A percentile compares a stretch with the other conserved stretches of the same genome.
Conservation (phyloP, 2,329 filamentous ascomycete species). For the Dactylellina drechsleri region DNA sequence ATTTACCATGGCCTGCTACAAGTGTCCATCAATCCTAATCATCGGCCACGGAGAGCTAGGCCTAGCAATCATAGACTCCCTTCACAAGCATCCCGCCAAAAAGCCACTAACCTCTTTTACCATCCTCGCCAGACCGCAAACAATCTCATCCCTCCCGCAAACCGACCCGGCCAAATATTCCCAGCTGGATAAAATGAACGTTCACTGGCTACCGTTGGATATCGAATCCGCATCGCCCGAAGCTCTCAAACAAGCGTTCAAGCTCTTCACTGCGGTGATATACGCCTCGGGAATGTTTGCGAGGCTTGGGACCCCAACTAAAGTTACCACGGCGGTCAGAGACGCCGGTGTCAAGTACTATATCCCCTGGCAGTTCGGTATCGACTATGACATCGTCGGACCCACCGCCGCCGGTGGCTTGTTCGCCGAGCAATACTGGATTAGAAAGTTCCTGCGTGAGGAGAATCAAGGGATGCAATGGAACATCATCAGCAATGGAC, state of each 20-base stretch:
- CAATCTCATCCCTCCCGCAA: slow-evolving; percentile 36
- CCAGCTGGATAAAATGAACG: slow-evolving; percentile 29
- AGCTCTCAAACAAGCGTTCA: slow-evolving; percentile 28
- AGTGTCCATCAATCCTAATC: slow-evolving; percentile 41
- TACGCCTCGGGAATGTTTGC: slow-evolving; percentile 45
- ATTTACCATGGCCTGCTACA: slow-evolving; percentile 20
- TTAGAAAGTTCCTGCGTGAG: slow-evolving; percentile 66
- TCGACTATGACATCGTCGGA: slow-evolving; percentile 75
- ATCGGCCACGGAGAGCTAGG: slow-evolving; percentile 51
- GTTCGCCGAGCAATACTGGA: slow-evolving; percentile 74
- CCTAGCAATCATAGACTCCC: slow-evolving; percentile 26
- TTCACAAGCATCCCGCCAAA: slow-evolving; percentile 22
- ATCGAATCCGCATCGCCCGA: slow-evolving; percentile 20
- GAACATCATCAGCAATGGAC: slow-evolving; percentile 74
- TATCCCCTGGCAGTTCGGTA: slow-evolving; percentile 79
- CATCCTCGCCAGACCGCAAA: slow-evolving; percentile 46
- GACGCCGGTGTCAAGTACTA: slow-evolving; percentile 66
- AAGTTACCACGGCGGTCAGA: slow-evolving; percentile 69
- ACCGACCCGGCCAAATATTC: slow-evolving; percentile 49
- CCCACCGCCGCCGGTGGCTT: slow-evolving; percentile 70
- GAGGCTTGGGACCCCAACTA: slow-evolving; percentile 58
- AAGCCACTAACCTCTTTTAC: slow-evolving; percentile 39
- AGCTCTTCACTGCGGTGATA: slow-evolving; percentile 34
- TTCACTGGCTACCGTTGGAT: slow-evolving; percentile 44
- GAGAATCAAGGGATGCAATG: slow-evolving; percentile 66